Evolutionary conservation across 2,329 filamentous ascomycete genomes (phyloP).

Genomic region (Aspergillus chevalieri): DNA sequence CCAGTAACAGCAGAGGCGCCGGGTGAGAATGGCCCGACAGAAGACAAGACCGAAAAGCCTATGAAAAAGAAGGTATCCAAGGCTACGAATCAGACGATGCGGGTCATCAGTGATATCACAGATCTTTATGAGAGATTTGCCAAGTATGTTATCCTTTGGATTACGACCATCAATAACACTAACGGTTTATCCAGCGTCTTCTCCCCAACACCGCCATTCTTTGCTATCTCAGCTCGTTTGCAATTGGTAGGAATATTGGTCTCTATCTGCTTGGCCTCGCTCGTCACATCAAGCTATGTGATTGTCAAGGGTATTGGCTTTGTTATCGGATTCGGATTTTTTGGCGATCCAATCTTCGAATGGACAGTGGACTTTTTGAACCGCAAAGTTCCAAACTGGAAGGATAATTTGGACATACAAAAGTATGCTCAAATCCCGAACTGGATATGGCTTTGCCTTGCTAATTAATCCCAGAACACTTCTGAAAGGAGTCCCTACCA

Average conservation of each 20-base stretch:
- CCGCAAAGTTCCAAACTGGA: constrained; percentile 60
- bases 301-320: constrained; percentile 62
- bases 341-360: constrained; percentile 67
- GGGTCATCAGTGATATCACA: constrained; percentile 1
- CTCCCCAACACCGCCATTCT: constrained; percentile 59
- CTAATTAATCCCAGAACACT: constrained; percentile 48
- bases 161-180: background rate
- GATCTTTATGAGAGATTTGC: constrained; percentile 60
- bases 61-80: constrained; percentile 40
- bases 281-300: constrained; percentile 55
- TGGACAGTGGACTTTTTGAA: constrained; percentile 49
- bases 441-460: background rate
- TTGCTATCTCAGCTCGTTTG: constrained; percentile 47
- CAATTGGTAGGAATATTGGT: constrained; percentile 50
- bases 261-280: constrained; percentile 47
- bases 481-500: constrained; percentile 75
- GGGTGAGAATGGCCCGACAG: background rate
- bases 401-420: constrained; percentile 66
- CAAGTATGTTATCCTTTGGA: constrained; percentile 39
- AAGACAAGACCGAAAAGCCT: constrained; percentile 22
- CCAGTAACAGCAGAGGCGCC: constrained; percentile 22
- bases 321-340: constrained; percentile 65
- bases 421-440: constrained; percentile 38
- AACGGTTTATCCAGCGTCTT: constrained; percentile 41
- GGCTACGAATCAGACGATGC: constrained; percentile 1